phyloP scores from a whole-genome alignment of 345 rosid genomes.

The Camelina sativa region DNA sequence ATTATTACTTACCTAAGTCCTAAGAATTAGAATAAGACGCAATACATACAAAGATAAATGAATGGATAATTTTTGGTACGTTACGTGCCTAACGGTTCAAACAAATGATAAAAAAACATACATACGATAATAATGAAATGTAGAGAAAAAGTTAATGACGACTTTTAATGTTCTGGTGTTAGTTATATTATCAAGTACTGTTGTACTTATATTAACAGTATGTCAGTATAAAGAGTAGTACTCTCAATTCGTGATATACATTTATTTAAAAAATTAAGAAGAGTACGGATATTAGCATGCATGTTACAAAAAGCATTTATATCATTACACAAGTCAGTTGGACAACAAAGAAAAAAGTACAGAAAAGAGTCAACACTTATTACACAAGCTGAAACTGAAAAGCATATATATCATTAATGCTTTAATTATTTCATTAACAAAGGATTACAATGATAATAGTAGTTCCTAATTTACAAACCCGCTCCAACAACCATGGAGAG shows the following conservation, averaged over 20 bases:
- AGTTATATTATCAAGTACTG: neutral
- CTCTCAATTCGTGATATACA: neutral
- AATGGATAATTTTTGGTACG: no score
- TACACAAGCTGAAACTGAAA: constrained; percentile 15
- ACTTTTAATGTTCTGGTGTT: neutral
- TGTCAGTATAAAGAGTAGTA: neutral
- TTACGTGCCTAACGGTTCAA: no score
- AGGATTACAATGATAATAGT: constrained; percentile 19
- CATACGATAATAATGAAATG: no score
- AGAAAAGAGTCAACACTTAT: neutral
- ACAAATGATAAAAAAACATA: no score
- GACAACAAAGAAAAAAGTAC: no score
- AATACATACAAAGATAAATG: no score
- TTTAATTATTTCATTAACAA: constrained; percentile 35
- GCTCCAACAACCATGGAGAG: constrained; percentile 32
- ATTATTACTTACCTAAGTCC: no score
- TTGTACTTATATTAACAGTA: no score
- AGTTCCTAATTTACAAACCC: constrained; percentile 33
- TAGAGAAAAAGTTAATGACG: neutral
- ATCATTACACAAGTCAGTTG: neutral
- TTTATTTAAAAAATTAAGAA: neutral
- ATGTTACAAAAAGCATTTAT: neutral
- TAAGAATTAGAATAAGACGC: no score
- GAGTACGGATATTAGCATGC: neutral
- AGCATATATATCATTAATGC: constrained; percentile 17